Base-by-base conservation (phyloP, 177 flowering plant species). In the Telopea speciosissima region DNA sequence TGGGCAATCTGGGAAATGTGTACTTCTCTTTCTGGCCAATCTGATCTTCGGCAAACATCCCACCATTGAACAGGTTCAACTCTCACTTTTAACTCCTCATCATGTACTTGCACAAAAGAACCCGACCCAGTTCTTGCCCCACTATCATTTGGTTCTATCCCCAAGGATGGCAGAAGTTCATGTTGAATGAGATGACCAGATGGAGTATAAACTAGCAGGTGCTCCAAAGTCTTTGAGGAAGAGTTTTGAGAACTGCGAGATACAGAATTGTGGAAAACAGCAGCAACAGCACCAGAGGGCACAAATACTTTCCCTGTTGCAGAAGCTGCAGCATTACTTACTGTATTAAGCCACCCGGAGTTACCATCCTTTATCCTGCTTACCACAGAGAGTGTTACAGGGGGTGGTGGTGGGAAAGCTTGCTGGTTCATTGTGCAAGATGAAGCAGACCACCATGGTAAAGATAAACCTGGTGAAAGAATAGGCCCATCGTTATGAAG, bases 361-460 rank as follows among this genome's bases (percentile, higher is more conserved):
- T 74, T 79, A 40, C 83, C 78, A 75, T 80, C 82, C 70, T 86
- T 94, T 61, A 94, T 90, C 79, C 97, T 84, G 84, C 91, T 85
- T 16, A 89, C 88, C 23, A 89, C 97, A 74, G 92, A 88, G 17
- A 87, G 86, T 44, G 89, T 83, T 63, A 89, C 79, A 70, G 94
- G 79, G 49, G 85, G 67, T 68, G 97, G 96, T 5, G 81, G 80
- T 42, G 85, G 76, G 72, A 78, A 79, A 45, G 85, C 75, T 24
- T 80, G 89, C 77, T 83, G 90, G 74, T 85, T 88, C 36, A 69
- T 56, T 67, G 76, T 60, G 71, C 81, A 88, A 72, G 88, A 83
- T 65, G 95, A 74, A 68, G 85, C 82, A 63, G 87, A 85, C 98
- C 97, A 91, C 99, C 99, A 96, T 24, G 98, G 98, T 40, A 76